Base-by-base conservation (phyloP, 495 filamentous ascomycete genomes). In the Trichocladium uniseriatum region DNA sequence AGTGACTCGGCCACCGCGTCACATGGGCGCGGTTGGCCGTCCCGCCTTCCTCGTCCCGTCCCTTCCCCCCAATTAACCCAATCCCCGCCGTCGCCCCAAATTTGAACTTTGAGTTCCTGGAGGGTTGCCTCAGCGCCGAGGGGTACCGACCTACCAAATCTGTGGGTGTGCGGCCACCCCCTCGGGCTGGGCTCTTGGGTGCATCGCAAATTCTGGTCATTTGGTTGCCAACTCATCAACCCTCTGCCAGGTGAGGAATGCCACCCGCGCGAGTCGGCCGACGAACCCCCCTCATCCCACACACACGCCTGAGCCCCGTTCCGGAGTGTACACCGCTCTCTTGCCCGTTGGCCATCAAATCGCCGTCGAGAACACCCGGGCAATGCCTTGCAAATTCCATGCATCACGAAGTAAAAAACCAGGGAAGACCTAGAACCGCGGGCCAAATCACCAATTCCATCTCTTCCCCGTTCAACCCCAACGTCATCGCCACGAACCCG, bases 141-240 rank as follows among this genome's bases (percentile, higher is more conserved):
- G 37, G 45, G 29, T n/a, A n/a, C n/a, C 24, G 8, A 27, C 24
- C 24, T 27, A 3, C 24, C 24, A 27, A 27, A 10, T 10, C 10
- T 5, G 10, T 5, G 27, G 27, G 38, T 40, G 45, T 35, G 5
- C 35, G 28, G 45, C 36, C 36, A 48, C n/a, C 19, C 35, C 36
- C 16, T 18, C 37, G 28, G 36, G 37, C 45, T 34, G 36, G 37
- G 39, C 39, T 41, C 27, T 15, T 37, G 27, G 36, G 20, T 42
- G 48, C 31, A 29, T 37, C 5, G 13, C 10, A 21, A 29, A 28
- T 27, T 21, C 31, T 20, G 49, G 49, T 51, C 49, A 51, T 45
- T 41, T 51, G 49, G 34, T 35, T 51, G 49, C 49, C 49, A 51
- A 39, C 49, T 39, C 49, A 51, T 51, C 49, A 51, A 45, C 42